Conservation (phyloP, 768 basidiomycete genomes). For the Stropharia rugosoannulata region DNA sequence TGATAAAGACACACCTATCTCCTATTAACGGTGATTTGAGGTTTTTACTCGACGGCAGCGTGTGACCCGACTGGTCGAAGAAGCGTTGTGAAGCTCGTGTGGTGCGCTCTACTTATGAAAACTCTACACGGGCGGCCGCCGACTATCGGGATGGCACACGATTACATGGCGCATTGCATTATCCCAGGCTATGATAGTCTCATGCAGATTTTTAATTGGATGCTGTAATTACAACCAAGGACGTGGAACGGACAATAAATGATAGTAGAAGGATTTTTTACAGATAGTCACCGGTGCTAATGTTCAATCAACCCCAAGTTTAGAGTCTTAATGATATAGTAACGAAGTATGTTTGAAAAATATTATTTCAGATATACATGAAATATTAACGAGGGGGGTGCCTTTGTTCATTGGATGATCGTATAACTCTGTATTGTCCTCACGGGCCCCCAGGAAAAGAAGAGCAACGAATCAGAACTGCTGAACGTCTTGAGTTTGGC, state of each 20-base stretch:
- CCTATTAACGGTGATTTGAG: not conserved
- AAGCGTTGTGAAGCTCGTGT: not conserved
- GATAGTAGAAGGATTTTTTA: not conserved
- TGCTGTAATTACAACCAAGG: not conserved
- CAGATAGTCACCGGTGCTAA: no score
- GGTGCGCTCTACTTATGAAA: not conserved
- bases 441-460: no score
- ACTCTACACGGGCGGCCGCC: not conserved
- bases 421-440: no score
- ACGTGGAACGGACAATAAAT: not conserved
- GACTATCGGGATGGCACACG: not conserved
- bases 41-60: not conserved
- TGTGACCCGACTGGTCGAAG: not conserved
- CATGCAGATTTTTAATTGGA: no score
- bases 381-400: no score
- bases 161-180: not conserved
- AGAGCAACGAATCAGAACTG: no score
- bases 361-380: no score
- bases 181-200: no score
- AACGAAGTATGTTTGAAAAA: not conserved
- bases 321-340: no score
- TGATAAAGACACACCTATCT: conserved; percentile 2
- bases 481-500: no score
- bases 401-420: no score
- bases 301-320: no score